phyloP scores from a whole-genome alignment of 179 eudicot species.

The Amaranthus tricolor region DNA sequence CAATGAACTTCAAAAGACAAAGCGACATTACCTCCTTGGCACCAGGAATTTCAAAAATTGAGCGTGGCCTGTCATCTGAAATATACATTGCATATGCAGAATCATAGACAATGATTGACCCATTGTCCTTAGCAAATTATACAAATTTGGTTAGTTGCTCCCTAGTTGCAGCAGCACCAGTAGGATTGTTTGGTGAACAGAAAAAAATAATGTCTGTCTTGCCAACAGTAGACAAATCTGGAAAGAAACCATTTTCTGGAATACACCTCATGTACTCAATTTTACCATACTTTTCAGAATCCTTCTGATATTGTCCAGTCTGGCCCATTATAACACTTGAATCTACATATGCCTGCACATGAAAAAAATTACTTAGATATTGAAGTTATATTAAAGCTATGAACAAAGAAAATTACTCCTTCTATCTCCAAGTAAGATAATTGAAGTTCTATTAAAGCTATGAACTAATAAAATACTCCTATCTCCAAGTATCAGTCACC shows the following conservation, averaged over 20 bases:
- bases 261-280: conserved; percentile 91
- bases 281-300: conserved; percentile 55
- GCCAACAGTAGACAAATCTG: conserved; percentile 59
- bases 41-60: conserved; percentile 92
- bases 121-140: conserved; percentile 72
- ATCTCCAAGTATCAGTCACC: too few relatives aligned
- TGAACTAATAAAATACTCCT: too few relatives aligned
- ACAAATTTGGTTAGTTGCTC: conserved; percentile 67
- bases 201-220: conserved; percentile 86
- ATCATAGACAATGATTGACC: conserved; percentile 85
- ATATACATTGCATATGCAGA: conserved; percentile 90
- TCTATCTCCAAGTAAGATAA: background rate
- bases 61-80: conserved; percentile 67
- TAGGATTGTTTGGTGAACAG: conserved; percentile 97
- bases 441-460: background rate
- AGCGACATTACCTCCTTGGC: conserved; percentile 62
- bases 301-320: conserved; percentile 62
- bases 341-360: conserved; percentile 84
- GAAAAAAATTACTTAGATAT: background rate
- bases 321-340: conserved; percentile 93
- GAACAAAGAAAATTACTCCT: background rate
- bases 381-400: background rate
- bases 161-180: conserved; percentile 84
- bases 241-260: conserved; percentile 82
- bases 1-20: background rate